Percentiles rank a stretch among this genome's conserved stretches.
Evolutionary conservation across 352 stramenopile genomes (phyloP).

Genomic region (Peronospora destructor): DNA sequence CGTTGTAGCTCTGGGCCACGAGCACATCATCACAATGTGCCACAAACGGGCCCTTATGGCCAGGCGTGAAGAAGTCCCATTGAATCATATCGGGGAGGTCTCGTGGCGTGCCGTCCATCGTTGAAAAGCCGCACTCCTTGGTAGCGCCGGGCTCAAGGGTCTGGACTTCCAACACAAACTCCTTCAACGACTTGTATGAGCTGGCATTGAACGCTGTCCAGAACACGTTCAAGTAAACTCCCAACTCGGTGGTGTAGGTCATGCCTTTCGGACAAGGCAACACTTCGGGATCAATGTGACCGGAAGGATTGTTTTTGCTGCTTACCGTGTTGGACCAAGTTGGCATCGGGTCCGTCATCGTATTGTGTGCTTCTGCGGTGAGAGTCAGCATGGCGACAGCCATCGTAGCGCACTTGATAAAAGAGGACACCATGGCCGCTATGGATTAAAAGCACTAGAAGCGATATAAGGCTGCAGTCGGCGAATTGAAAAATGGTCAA

Average conservation of each 20-base stretch:
- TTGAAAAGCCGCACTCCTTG: constrained; percentile 29
- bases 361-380: constrained; percentile 34
- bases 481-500: constrained; percentile 25
- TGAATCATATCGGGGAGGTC: constrained; percentile 25
- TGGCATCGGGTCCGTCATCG: constrained; percentile 36
- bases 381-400: constrained; percentile 15
- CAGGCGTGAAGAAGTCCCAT: constrained; percentile 37
- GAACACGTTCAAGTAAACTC: constrained; percentile 29
- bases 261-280: constrained; percentile 36
- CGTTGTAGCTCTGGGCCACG: constrained; percentile 38
- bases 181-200: constrained; percentile 32
- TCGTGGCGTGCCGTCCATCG: constrained; percentile 18
- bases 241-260: constrained; percentile 32
- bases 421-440: constrained; percentile 22
- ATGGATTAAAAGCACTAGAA: background rate
- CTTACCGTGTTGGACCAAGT: constrained; percentile 34
- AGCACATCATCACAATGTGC: constrained; percentile 39
- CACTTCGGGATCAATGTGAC: constrained; percentile 31
- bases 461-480: background rate
- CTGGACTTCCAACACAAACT: constrained; percentile 21
- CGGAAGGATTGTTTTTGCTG: constrained; percentile 36
- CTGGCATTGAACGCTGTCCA: constrained; percentile 37
- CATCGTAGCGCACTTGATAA: constrained; percentile 20
- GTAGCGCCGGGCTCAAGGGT: constrained; percentile 19
- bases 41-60: constrained; percentile 40